Evolutionary conservation across 2,329 filamentous ascomycete species (phyloP).

Genomic region (Aureobasidium sp.): DNA sequence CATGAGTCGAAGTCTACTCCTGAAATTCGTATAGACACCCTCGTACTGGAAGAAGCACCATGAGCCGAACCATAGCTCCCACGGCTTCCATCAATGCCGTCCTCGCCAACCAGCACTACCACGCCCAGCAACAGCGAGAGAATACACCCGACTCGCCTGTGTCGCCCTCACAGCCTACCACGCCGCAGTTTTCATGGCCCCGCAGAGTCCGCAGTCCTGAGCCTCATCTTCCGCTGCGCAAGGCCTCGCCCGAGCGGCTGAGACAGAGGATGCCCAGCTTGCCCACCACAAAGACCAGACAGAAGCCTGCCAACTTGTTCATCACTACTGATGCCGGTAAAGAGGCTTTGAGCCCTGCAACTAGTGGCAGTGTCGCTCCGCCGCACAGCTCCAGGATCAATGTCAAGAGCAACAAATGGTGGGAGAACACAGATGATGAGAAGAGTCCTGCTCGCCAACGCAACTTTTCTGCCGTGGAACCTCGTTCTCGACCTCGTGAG

Average conservation of each 20-base stretch:
- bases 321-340: constrained; percentile 1
- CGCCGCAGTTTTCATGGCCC: constrained; percentile 12
- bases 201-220: constrained; percentile 26
- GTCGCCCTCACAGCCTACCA: background rate
- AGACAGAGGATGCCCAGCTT: constrained; percentile 21
- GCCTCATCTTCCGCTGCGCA: constrained; percentile 36
- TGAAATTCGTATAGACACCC: background rate
- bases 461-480: constrained; percentile 1
- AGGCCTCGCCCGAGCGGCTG: constrained; percentile 35
- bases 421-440: background rate
- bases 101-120: constrained; percentile 2
- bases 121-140: background rate
- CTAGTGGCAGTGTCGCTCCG: background rate
- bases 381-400: constrained; percentile 5
- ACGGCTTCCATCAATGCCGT: constrained; percentile 11
- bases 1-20: background rate
- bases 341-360: background rate
- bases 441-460: background rate
- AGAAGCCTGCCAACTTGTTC: background rate
- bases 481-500: background rate
- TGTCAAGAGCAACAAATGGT: constrained; percentile 10
- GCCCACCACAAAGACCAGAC: constrained; percentile 2
- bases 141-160: background rate
- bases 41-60: background rate
- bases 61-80: background rate